A percentile compares a stretch with the other conserved stretches of the same genome.
Conservation (phyloP, 2,329 filamentous ascomycete species). For the Septoria petroselini region DNA sequence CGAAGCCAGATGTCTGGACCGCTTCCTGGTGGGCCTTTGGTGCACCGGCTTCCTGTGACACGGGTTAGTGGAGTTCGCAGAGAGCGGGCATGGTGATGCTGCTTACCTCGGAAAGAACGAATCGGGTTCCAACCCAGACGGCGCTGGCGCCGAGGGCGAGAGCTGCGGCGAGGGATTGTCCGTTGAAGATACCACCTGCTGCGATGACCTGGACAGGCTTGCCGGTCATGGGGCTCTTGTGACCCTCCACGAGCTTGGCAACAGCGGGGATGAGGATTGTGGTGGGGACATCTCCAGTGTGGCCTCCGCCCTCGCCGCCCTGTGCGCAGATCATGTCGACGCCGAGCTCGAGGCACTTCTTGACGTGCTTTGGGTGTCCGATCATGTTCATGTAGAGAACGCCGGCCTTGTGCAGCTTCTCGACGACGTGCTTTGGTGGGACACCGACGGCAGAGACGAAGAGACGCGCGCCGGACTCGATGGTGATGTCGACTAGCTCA, state of each 20-base stretch:
- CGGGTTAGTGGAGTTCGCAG: conserved; percentile 11
- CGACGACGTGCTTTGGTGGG: conserved; percentile 82
- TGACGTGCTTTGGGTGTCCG: conserved; percentile 97
- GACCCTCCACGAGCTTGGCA: conserved; percentile 72
- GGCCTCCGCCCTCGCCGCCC: conserved; percentile 90
- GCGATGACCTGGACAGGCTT: conserved; percentile 86
- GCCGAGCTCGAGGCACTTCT: conserved; percentile 89
- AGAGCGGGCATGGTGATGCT: neutral
- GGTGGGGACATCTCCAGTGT: conserved; percentile 78
- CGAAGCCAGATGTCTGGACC: conserved; percentile 83
- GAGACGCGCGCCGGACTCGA: conserved; percentile 83
- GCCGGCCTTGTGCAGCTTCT: conserved; percentile 80
- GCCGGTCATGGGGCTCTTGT: conserved; percentile 84
- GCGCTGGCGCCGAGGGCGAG: conserved; percentile 88
- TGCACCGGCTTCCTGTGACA: conserved; percentile 72
- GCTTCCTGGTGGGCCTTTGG: conserved; percentile 93
- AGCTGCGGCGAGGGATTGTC: conserved; percentile 81
- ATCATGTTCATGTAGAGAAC: conserved; percentile 99
- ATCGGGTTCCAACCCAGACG: conserved; percentile 96
- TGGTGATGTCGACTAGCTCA: conserved; percentile 86
- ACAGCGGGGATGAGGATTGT: conserved; percentile 89
- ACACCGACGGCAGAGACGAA: conserved; percentile 97
- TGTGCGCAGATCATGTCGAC: conserved; percentile 98
- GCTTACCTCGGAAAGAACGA: conserved; percentile 71
- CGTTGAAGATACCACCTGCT: conserved; percentile 91